Evolutionary conservation across 2,329 filamentous ascomycete genomes (phyloP), one percentile per base, ranked within the genome.

Genomic region (Diaporthe aspalathi): DNA sequence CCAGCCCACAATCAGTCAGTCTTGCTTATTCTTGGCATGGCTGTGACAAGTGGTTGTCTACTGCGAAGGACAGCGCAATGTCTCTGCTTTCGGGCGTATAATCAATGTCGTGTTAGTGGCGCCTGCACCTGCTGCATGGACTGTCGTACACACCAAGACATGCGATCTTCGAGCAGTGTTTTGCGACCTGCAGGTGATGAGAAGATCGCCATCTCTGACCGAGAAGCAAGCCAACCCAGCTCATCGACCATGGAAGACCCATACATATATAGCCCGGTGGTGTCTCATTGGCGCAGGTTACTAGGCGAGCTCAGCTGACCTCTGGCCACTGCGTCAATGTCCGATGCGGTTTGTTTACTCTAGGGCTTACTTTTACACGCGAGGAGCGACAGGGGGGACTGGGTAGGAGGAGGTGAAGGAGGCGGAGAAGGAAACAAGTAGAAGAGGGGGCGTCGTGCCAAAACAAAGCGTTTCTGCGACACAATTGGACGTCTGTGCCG

Each of bases 301-400:
- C 16, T 11, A 60, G 32, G 20, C 16, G 56, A 38, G 45, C 66
- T 68, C 53, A 68, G 67, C 67, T 68, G 67, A 68, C 27, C 67
- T 50, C 67, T 68, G 20, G 32, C 43, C 35, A 38, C 67, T 60
- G 67, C 67, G 45, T 57, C 53, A 29, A 27, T n/a, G 8, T 50
- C 29, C 27, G n/a, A 22, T n/a, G n/a, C 43, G 29, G 7, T 29
- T 60, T 52, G 67, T 68, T 68, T 68, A 68, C 67, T 27, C 29
- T 50, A 38, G 29, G 45, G 45, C 45, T 65, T 50, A 50, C 45
- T 65, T 65, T 50, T 63, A 14, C 29, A 65, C 60, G 60, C 43
- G n/a, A n/a, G n/a, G n/a, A n/a, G n/a, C n/a, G n/a, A n/a, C n/a
- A n/a, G n/a, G n/a, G n/a, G n/a, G n/a, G n/a, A n/a, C n/a, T n/a